Base-by-base conservation (phyloP, 345 rosid species). In the Eutrema japonicum region DNA sequence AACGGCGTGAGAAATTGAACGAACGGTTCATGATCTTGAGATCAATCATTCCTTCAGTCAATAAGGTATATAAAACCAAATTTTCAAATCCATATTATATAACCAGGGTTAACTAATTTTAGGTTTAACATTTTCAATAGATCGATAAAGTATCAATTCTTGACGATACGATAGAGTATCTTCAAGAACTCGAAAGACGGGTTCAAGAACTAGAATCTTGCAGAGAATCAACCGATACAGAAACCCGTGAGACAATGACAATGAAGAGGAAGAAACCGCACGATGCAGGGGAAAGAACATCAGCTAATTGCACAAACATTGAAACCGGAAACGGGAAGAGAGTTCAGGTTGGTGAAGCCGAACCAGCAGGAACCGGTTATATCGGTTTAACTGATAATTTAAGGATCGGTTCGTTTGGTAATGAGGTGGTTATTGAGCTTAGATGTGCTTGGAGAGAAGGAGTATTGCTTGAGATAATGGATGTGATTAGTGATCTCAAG, bases 381-480 rank as follows among this genome's bases (percentile, higher is more conserved):
- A 50, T 30, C 7, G 76, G 79, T 66, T 67, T 85, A 59, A 43
- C 76, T 3, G 83, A 81, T 48, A 77, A 72, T 48, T 27, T 85
- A 52, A 73, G 69, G n/a, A 83, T 92, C 26, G 68, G 71, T 58
- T 51, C 76, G 65, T 84, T 74, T 32, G 86, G 83, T 10, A 83
- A 78, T 71, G 89, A 84, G 64, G 86, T 88, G 63, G 49, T 76
- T 41, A 87, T 92, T 18, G 93, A 90, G 72, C 76, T 95, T 38
- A 81, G 76, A 57, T 87, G 97, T 81, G 73, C 74, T 11, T 92
- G 89, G 93, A 84, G 83, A 80, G 99, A 95, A 64, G 93, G 96
- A 29, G 37, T 89, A 36, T 74, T 95, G 84, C 83, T 95, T 2
- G 92, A 85, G 82, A 82, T 92, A 53, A 83, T 95, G 83, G 93